Evolutionary conservation across 2,329 filamentous ascomycete species (phyloP).

Genomic region (Tolypocladium sp.): DNA sequence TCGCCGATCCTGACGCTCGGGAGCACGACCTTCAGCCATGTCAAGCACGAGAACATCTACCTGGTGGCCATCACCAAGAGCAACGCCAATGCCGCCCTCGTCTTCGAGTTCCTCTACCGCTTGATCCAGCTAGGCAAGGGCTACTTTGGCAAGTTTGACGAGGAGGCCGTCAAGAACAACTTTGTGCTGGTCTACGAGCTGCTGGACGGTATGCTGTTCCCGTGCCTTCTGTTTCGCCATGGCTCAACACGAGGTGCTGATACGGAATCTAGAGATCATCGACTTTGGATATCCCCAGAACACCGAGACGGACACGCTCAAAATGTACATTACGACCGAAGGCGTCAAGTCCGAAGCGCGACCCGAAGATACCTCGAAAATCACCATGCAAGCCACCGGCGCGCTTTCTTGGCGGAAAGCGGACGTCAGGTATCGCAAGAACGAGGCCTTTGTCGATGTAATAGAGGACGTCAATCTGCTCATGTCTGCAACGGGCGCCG

Average conservation of each 20-base stretch:
- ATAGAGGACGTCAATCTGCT: constrained; percentile 98
- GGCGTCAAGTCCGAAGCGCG: constrained; percentile 86
- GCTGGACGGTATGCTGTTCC: constrained; percentile 61
- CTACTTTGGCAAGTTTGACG: constrained; percentile 98
- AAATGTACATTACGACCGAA: constrained; percentile 99
- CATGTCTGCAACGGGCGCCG: constrained; percentile 95
- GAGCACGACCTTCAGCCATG: constrained; percentile 97
- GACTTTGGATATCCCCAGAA: constrained; percentile 99
- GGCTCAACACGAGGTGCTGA: neutral
- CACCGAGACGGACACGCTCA: constrained; percentile 95
- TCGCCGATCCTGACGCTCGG: constrained; percentile 95
- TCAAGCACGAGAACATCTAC: constrained; percentile 99
- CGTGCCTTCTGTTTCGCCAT: neutral
- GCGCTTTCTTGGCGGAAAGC: constrained; percentile 94
- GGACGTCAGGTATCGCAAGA: constrained; percentile 98
- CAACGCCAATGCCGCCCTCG: constrained; percentile 95
- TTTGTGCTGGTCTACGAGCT: constrained; percentile 98
- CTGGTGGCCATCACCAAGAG: constrained; percentile 96
- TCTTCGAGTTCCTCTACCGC: constrained; percentile 96
- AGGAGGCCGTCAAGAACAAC: constrained; percentile 99
- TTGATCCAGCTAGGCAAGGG: constrained; percentile 83
- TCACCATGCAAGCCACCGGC: constrained; percentile 98
- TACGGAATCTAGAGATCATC: constrained; percentile 64
- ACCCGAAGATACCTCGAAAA: constrained; percentile 89
- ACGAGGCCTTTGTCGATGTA: constrained; percentile 97